A percentile compares a stretch with the other conserved stretches of the same genome.
Evolutionary conservation across 305 asterid species (phyloP).

Genomic region (Fraxinus xanthoxyloides): DNA sequence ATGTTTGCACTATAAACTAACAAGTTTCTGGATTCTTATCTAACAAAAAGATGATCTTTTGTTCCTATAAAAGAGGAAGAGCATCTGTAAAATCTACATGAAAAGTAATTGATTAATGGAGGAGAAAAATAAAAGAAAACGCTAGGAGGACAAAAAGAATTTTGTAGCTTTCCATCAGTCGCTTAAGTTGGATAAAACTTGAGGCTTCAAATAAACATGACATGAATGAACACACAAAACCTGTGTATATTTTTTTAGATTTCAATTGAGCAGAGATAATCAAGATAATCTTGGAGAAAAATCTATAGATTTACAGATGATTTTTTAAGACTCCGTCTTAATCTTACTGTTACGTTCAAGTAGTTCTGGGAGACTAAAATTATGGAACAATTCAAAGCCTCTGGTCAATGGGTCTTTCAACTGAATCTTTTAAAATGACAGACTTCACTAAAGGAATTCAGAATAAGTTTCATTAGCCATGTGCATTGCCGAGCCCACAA

Average conservation of each 20-base stretch:
- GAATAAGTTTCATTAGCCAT: neutral
- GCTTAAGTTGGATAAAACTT: neutral
- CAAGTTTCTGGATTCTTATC: neutral
- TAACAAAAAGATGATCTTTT: neutral
- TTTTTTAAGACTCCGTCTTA: neutral
- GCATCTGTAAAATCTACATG: neutral
- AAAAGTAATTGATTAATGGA: neutral
- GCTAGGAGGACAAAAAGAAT: neutral
- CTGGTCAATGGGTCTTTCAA: neutral
- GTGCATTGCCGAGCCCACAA: neutral
- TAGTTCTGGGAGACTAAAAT: neutral
- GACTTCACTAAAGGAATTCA: neutral
- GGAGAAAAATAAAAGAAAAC: neutral
- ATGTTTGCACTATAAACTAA: neutral
- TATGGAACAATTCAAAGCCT: neutral
- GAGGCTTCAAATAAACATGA: neutral
- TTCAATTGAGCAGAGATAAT: neutral
- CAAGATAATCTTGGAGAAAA: neutral
- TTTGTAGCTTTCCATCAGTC: neutral
- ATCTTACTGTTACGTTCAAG: neutral
- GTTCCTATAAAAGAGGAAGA: neutral
- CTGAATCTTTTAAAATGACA: neutral
- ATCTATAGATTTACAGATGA: neutral
- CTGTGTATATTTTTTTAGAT: neutral
- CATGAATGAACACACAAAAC: neutral